These are phyloP conservation scores for Ophiostoma piceae DNA, from an alignment of 2,329 filamentous ascomycete species.

Conservation along the genomic window DNA sequence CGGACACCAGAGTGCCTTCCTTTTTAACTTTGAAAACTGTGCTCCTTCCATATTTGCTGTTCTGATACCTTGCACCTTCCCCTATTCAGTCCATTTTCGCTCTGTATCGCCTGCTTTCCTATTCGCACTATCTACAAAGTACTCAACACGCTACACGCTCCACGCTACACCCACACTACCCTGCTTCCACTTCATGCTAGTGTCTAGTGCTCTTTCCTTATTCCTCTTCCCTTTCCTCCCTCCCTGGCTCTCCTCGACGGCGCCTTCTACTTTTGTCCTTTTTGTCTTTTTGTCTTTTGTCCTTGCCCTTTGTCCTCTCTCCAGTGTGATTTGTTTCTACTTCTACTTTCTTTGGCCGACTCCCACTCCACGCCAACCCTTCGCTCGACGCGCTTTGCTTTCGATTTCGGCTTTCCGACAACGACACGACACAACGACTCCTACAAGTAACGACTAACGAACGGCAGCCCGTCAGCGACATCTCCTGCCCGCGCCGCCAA, in stretches of 20 bases:
- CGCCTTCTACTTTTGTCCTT: background rate
- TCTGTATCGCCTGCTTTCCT: background rate
- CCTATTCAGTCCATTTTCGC: background rate
- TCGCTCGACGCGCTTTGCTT: conserved; percentile 5
- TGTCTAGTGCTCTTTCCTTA: conserved; percentile 6
- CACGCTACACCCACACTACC: background rate
- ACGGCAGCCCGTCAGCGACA: background rate
- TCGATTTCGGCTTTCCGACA: background rate
- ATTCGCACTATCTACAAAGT: background rate
- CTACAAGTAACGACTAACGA: background rate
- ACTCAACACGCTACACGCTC: background rate
- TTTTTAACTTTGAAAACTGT: background rate
- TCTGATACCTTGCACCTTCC: background rate
- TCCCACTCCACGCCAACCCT: conserved; percentile 1
- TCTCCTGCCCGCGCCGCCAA: background rate
- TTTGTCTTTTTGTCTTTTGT: background rate
- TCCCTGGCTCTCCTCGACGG: background rate
- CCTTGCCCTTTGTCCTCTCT: background rate
- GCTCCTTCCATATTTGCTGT: background rate
- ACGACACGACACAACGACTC: background rate
- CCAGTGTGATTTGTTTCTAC: background rate
- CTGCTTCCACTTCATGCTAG: background rate
- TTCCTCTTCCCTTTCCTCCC: background rate
- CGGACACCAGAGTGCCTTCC: background rate
- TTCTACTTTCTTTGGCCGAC: background rate